Percentiles rank a stretch among this genome's conserved stretches.
These are phyloP conservation scores for Trypanosoma platydactyli DNA, from an alignment of 208 protist species.

Conservation along the genomic window DNA sequence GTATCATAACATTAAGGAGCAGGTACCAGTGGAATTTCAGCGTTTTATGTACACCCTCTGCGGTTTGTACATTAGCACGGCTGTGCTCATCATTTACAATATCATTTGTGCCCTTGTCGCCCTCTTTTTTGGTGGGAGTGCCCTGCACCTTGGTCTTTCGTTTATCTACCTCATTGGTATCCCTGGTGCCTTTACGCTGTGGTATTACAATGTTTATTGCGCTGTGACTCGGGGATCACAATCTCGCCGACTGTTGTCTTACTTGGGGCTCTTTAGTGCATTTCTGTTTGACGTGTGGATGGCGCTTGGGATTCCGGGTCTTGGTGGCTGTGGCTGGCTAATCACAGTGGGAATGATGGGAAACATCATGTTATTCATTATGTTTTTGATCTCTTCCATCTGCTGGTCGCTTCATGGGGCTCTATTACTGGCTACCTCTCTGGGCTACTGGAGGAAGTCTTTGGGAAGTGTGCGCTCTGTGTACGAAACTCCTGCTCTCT, in stretches of 20 bases:
- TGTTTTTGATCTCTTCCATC: conserved; percentile 58
- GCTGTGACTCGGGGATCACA: conserved; percentile 38
- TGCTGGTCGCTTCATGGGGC: conserved; percentile 68
- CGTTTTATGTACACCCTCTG: conserved; percentile 84
- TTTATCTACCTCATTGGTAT: conserved; percentile 83
- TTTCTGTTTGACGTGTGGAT: conserved; percentile 79
- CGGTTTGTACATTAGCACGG: conserved; percentile 59
- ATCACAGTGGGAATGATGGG: conserved; percentile 34
- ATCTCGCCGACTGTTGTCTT: conserved; percentile 46
- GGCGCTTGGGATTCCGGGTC: conserved; percentile 62
- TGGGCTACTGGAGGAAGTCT: conserved; percentile 11
- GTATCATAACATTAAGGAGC: conserved; percentile 82
- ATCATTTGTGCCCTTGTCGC: conserved; percentile 54
- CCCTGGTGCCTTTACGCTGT: conserved; percentile 75
- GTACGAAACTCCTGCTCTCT: neutral
- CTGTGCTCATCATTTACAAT: conserved; percentile 78
- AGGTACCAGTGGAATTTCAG: conserved; percentile 68
- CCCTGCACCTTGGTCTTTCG: conserved; percentile 75
- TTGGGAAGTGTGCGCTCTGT: neutral
- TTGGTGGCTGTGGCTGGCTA: conserved; percentile 80
- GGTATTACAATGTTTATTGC: conserved; percentile 86
- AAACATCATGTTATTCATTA: conserved; percentile 29
- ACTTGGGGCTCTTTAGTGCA: conserved; percentile 66
- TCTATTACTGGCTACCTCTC: conserved; percentile 49
- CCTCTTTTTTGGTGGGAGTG: conserved; percentile 54